Conservation (phyloP, 1,284 basidiomycete species). For the Cutaneotrichosporon mucoides region DNA sequence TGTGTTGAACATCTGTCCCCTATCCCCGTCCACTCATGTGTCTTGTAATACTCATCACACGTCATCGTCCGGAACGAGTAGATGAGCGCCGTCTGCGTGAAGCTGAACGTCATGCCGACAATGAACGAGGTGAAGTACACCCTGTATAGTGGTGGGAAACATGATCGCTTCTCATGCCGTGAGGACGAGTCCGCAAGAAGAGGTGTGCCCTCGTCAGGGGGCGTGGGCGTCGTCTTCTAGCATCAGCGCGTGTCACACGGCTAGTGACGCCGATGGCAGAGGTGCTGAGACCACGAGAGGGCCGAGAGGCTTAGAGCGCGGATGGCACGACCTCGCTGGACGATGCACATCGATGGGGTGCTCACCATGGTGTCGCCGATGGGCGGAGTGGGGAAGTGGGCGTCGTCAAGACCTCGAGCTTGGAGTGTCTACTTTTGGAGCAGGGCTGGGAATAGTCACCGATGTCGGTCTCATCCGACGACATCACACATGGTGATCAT, state of each 20-base stretch:
- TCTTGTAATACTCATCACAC: conserved; percentile 43
- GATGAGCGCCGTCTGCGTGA: conserved; percentile 45
- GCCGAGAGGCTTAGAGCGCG: no score
- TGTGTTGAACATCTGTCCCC: conserved; percentile 37
- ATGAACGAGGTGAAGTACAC: conserved; percentile 39
- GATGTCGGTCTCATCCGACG: no score
- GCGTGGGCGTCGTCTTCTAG: neutral
- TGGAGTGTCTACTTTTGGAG: no score
- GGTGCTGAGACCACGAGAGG: no score
- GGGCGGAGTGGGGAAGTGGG: no score
- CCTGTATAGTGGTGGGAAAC: conserved; percentile 28
- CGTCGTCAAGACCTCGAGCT: no score
- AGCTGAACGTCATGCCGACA: conserved; percentile 36
- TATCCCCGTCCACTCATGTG: conserved; percentile 19
- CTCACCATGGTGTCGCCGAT: no score
- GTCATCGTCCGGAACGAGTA: conserved; percentile 43
- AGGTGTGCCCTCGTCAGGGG: neutral
- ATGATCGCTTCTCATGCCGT: neutral
- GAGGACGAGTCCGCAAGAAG: neutral
- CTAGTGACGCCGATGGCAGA: neutral
- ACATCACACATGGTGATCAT: no score
- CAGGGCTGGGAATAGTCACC: no score
- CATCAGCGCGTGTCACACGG: neutral
- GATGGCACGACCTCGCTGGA: no score
- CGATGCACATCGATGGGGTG: no score